Conservation (phyloP, 164 flowering plant species). For the Tetracentron sinense region DNA sequence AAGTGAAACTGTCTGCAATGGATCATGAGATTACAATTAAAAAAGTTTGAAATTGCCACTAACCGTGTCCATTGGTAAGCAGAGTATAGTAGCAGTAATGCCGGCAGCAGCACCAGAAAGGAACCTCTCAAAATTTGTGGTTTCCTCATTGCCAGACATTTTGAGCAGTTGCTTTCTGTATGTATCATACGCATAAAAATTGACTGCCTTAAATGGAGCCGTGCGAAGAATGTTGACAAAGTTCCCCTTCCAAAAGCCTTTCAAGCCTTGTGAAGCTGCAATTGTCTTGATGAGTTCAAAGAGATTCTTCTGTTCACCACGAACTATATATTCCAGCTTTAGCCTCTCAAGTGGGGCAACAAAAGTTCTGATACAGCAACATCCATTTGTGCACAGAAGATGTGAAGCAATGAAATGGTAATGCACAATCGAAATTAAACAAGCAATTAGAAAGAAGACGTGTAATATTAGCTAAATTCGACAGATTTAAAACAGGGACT, state of each 20-base stretch:
- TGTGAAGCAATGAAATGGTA: background rate
- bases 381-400: conserved; percentile 13
- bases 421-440: background rate
- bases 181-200: conserved; percentile 83
- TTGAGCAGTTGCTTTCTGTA: conserved; percentile 69
- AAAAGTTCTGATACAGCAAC: conserved; percentile 54
- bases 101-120: conserved; percentile 96
- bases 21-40: background rate
- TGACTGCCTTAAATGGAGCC: conserved; percentile 91
- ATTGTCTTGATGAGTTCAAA: conserved; percentile 59
- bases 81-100: conserved; percentile 76
- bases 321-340: conserved; percentile 91
- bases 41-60: conserved; percentile 17
- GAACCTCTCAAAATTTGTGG: conserved; percentile 78
- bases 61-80: conserved; percentile 93
- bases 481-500: background rate
- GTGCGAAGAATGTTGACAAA: conserved; percentile 85
- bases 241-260: conserved; percentile 95
- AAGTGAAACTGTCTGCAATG: background rate
- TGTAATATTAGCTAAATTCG: background rate
- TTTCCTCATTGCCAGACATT: conserved; percentile 70
- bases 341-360: conserved; percentile 95
- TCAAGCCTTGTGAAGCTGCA: conserved; percentile 72
- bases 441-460: background rate
- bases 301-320: conserved; percentile 74